Evolutionary conservation across 164 flowering plant genomes (phyloP).

Genomic region (Tinospora cordifolia): DNA sequence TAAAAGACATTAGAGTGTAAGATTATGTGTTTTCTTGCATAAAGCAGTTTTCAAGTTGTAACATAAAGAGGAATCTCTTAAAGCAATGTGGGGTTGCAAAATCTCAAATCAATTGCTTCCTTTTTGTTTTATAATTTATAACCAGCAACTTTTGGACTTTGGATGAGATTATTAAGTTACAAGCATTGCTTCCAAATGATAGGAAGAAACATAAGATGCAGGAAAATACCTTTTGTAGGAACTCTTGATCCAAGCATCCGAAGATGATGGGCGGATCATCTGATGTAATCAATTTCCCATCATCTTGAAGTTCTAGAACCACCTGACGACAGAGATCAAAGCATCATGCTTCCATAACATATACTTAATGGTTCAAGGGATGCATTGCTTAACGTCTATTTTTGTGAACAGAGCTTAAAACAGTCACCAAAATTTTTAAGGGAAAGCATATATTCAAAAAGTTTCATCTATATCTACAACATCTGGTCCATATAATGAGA

Average conservation of each 20-base stretch:
- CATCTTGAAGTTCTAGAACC: constrained; percentile 70
- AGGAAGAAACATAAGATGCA: neutral
- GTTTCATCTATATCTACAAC: too few species aligned
- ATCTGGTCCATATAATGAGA: too few species aligned
- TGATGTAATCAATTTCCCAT: constrained; percentile 69
- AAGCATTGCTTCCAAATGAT: neutral
- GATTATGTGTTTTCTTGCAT: too few species aligned
- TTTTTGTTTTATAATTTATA: neutral
- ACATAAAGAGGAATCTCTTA: too few species aligned
- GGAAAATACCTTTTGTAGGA: constrained; percentile 50
- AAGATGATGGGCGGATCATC: constrained; percentile 86
- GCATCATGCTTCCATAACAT: constrained; percentile 1
- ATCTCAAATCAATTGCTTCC: too few species aligned
- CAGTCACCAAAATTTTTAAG: neutral
- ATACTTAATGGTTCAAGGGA: constrained; percentile 2
- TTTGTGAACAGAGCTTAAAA: too few species aligned
- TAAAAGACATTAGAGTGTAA: too few species aligned
- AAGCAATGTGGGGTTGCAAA: too few species aligned
- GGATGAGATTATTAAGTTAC: neutral
- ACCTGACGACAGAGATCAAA: constrained; percentile 37
- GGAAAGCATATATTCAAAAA: neutral
- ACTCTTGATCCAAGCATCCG: constrained; percentile 56
- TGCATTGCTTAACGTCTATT: neutral
- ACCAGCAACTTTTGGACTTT: neutral
- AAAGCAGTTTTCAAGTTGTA: too few species aligned